Conservation (phyloP, 257 asterid species). For the Ocimum tenuiflorum region DNA sequence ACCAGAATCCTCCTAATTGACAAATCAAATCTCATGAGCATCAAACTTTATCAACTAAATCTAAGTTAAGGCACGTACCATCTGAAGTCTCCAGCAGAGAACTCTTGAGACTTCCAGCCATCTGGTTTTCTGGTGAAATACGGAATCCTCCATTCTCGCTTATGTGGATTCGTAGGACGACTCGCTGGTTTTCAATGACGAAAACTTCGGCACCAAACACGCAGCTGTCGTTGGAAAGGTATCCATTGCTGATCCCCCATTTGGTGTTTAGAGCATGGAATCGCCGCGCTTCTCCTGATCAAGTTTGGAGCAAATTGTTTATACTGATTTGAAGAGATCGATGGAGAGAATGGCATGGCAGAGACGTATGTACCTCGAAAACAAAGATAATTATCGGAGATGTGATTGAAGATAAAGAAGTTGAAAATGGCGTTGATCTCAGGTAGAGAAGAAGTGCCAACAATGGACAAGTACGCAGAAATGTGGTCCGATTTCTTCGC, state of each 20-base stretch:
- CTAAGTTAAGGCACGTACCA: not conserved
- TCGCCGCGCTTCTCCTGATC: not conserved
- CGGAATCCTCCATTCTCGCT: not conserved
- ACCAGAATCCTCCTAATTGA: not conserved
- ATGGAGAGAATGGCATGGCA: not conserved
- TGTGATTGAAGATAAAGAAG: slow-evolving; percentile 4
- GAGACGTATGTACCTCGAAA: not conserved
- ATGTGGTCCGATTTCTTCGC: not conserved
- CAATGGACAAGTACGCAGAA: slow-evolving; percentile 10
- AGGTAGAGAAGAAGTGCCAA: not conserved
- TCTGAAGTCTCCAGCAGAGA: not conserved
- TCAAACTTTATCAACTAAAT: no score
- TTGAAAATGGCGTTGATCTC: no score
- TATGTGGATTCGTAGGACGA: not conserved
- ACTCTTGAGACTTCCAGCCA: not conserved
- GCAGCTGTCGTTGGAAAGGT: no score
- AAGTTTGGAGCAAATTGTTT: not conserved
- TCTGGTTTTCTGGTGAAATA: not conserved
- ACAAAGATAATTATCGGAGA: not conserved
- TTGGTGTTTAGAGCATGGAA: not conserved
- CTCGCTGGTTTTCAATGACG: not conserved
- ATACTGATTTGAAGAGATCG: not conserved
- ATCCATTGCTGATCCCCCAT: not conserved
- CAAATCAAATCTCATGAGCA: no score
- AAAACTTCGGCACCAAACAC: no score